Percentiles rank a stretch among this genome's conserved stretches.
These are phyloP conservation scores for Leucoagaricus sp. DNA, from an alignment of 1,284 basidiomycete genomes.

Conservation along the genomic window DNA sequence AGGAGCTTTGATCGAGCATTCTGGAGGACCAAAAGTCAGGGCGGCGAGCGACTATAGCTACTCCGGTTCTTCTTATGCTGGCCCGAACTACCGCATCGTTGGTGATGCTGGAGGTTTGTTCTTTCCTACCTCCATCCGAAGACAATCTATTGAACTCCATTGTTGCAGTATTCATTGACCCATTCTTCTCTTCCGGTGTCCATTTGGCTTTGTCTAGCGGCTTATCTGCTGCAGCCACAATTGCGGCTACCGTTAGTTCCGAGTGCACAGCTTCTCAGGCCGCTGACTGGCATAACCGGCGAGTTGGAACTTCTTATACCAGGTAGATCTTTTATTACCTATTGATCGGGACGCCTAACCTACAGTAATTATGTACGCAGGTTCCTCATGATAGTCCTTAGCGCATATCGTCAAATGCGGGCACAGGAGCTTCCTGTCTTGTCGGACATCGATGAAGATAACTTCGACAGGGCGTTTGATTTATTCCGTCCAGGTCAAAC, in stretches of 20 bases:
- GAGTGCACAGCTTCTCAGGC: slow-evolving; percentile 35
- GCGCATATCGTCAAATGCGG: slow-evolving; percentile 51
- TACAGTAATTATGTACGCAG: slow-evolving; percentile 24
- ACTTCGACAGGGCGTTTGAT: slow-evolving; percentile 52
- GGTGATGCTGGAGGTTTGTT: slow-evolving; percentile 47
- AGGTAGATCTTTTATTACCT: no score
- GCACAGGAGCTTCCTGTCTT: slow-evolving; percentile 42
- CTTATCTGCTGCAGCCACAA: slow-evolving; percentile 46
- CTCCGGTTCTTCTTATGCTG: slow-evolving; percentile 40
- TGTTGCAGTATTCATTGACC: slow-evolving; percentile 56
- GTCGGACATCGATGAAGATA: slow-evolving; percentile 46
- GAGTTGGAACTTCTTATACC: slow-evolving; percentile 45
- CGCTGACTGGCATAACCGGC: slow-evolving; percentile 40
- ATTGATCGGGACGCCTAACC: no score
- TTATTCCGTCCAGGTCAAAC: slow-evolving; percentile 46
- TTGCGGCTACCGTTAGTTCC: slow-evolving; percentile 42
- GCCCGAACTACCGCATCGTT: slow-evolving; percentile 39
- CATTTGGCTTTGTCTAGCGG: slow-evolving; percentile 47
- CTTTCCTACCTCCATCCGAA: no score
- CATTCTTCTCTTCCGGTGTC: slow-evolving; percentile 57
- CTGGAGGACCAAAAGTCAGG: slow-evolving; percentile 14
- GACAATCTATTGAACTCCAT: no score
- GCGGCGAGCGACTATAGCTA: slow-evolving; percentile 46
- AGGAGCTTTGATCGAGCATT: slow-evolving; percentile 7
- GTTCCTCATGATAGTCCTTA: slow-evolving; percentile 51